Evolutionary conservation across 129 eudicot genomes (phyloP).

Genomic region (Flaveria robusta): DNA sequence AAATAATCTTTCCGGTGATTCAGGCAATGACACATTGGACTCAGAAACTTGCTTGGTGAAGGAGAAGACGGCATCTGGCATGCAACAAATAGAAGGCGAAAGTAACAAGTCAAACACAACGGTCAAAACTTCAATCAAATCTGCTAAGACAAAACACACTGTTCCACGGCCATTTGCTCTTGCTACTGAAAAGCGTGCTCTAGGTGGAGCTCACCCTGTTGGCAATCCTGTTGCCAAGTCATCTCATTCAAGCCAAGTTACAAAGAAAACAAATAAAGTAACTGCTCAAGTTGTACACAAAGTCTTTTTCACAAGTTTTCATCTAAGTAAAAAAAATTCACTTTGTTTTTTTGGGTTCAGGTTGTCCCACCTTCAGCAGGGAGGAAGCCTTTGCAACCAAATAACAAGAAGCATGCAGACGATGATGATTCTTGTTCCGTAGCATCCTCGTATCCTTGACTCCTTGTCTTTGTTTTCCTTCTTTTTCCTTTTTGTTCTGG

Average conservation of each 20-base stretch:
- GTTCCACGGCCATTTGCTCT: conserved; percentile 78
- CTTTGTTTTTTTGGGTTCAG: background rate
- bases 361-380: conserved; percentile 31
- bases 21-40: conserved; percentile 27
- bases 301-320: background rate
- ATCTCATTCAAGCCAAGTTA: conserved; percentile 33
- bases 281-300: background rate
- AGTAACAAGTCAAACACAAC: conserved; percentile 41
- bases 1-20: conserved; percentile 30
- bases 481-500: background rate
- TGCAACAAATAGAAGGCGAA: conserved; percentile 43
- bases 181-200: conserved; percentile 89
- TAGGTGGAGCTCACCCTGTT: conserved; percentile 52
- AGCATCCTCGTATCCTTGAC: conserved; percentile 70
- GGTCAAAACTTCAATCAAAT: conserved; percentile 43
- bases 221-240: conserved; percentile 42
- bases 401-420: conserved; percentile 77
- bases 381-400: conserved; percentile 77
- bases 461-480: conserved; percentile 37
- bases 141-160: conserved; percentile 62
- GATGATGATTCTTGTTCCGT: conserved; percentile 76
- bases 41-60: conserved; percentile 35
- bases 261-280: conserved; percentile 58
- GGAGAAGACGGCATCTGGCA: conserved; percentile 47
- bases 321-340: background rate